These are phyloP conservation scores for Eucommia ulmoides DNA, from an alignment of 257 asterid species.

Conservation along the genomic window DNA sequence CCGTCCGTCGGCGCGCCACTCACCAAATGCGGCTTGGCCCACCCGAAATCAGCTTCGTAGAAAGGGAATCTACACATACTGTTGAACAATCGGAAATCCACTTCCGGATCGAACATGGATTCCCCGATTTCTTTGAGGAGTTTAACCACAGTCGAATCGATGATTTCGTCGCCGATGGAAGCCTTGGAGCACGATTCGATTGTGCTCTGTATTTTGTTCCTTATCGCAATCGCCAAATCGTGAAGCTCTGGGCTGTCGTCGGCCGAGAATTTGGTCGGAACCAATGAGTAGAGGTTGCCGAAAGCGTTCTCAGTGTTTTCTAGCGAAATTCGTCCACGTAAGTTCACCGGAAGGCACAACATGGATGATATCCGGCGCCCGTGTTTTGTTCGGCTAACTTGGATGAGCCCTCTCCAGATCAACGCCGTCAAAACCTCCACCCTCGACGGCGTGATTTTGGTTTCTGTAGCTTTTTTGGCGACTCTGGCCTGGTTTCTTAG, in stretches of 20 bases:
- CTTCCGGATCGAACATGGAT: no score
- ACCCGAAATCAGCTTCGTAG: conserved; percentile 28
- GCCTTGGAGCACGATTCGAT: background rate
- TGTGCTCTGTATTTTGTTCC: background rate
- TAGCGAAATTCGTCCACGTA: conserved; percentile 12
- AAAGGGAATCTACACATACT: conserved; percentile 24
- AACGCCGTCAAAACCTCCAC: conserved; percentile 8
- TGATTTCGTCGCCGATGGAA: background rate
- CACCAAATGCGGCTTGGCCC: conserved; percentile 20
- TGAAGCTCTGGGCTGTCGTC: background rate
- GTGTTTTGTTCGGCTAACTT: background rate
- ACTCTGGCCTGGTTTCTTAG: background rate
- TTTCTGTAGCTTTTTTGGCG: background rate
- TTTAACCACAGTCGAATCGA: background rate
- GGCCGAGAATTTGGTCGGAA: background rate
- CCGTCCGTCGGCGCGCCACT: background rate
- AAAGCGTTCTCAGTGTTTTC: conserved; percentile 11
- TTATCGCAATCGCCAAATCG: background rate
- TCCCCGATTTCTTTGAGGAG: background rate
- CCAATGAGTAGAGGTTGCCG: conserved; percentile 12
- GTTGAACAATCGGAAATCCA: conserved; percentile 7
- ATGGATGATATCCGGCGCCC: conserved; percentile 5
- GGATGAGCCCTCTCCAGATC: conserved; percentile 11
- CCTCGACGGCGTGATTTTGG: background rate
- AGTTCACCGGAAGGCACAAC: conserved; percentile 6